Evolutionary conservation across 129 eudicot genomes (phyloP).

Genomic region (Flaveria brownii): DNA sequence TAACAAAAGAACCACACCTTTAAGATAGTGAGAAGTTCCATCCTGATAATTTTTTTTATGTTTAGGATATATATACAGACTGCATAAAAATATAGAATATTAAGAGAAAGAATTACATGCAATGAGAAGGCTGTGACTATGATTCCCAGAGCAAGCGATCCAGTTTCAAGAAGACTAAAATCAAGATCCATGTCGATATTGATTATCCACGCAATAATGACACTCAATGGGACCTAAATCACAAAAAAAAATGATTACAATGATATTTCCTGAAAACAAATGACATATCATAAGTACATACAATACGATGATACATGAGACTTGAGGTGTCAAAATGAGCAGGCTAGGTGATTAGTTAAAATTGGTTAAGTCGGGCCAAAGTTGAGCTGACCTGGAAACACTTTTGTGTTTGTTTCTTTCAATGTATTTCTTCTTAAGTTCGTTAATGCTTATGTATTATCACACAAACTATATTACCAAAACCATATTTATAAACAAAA

Average conservation of each 20-base stretch:
- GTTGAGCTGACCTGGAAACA: background rate
- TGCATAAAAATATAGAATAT: background rate
- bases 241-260: slow-evolving; percentile 3
- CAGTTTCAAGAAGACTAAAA: slow-evolving; percentile 62
- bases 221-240: slow-evolving; percentile 58
- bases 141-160: slow-evolving; percentile 61
- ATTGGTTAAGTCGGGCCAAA: background rate
- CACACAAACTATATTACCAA: background rate
- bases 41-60: slow-evolving; percentile 46
- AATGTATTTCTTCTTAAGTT: background rate
- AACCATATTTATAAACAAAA: background rate
- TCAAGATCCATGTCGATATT: slow-evolving; percentile 71
- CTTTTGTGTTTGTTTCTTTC: background rate
- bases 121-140: slow-evolving; percentile 72
- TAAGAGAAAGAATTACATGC: slow-evolving; percentile 47
- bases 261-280: background rate
- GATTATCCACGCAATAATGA: slow-evolving; percentile 66
- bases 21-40: slow-evolving; percentile 93
- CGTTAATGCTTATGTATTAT: background rate
- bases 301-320: no score
- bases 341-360: background rate
- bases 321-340: background rate
- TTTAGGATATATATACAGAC: slow-evolving; percentile 3
- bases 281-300: background rate
- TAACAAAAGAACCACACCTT: slow-evolving; percentile 77